Conservation (phyloP, 345 rosid species). For the Trapa bicornis region DNA sequence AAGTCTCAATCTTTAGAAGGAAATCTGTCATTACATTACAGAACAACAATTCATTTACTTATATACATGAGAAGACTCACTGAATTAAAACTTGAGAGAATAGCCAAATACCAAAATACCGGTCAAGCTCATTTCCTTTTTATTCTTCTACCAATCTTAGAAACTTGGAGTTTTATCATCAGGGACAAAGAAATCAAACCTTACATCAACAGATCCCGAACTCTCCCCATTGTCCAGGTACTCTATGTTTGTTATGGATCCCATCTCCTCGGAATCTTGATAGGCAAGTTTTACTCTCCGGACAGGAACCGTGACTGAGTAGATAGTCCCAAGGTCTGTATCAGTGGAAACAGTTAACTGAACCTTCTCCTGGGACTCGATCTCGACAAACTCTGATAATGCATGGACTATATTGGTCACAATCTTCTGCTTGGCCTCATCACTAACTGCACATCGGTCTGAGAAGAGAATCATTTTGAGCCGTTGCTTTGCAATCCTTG, state of each 20-base stretch:
- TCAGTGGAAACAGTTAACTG: conserved; percentile 81
- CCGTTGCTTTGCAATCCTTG: conserved; percentile 87
- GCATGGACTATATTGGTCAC: conserved; percentile 67
- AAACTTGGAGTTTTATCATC: conserved; percentile 29
- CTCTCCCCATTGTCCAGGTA: conserved; percentile 55
- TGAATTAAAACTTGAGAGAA: neutral
- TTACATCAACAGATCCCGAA: conserved; percentile 84
- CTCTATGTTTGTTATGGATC: conserved; percentile 58
- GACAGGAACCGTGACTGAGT: conserved; percentile 89
- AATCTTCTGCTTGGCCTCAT: conserved; percentile 79
- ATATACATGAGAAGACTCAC: conserved; percentile 23
- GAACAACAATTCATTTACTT: conserved; percentile 15
- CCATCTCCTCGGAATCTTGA: conserved; percentile 50
- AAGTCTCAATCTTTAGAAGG: neutral
- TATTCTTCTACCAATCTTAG: conserved; percentile 10
- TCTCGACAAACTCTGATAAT: conserved; percentile 83
- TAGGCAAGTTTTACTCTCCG: conserved; percentile 81
- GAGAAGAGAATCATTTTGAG: conserved; percentile 98
- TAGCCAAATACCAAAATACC: conserved; percentile 1
- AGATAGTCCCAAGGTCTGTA: conserved; percentile 74
- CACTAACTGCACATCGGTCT: conserved; percentile 88
- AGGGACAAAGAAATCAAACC: conserved; percentile 80
- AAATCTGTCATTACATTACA: conserved; percentile 13
- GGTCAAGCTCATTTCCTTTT: neutral
- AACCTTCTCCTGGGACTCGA: conserved; percentile 90